Conservation (phyloP, 2,329 filamentous ascomycete species). For the Penicillium sp. region DNA sequence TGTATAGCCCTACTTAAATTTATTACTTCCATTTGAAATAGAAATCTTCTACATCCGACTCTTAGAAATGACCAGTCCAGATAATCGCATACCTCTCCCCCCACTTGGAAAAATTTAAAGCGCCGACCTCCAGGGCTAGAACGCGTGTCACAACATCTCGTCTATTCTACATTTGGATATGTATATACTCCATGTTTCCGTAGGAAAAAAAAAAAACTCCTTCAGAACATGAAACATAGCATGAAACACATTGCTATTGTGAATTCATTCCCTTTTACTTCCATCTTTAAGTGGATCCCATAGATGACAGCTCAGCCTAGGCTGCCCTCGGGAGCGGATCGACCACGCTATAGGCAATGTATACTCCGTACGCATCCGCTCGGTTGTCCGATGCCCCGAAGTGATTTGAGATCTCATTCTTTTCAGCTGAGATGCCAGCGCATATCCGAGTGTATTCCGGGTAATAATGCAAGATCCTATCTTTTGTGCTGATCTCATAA, state of each 20-base stretch:
- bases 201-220: too few species aligned
- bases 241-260: background rate
- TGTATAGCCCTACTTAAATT: too few species aligned
- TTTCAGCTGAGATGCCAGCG: constrained; percentile 2
- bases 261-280: background rate
- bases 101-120: background rate
- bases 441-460: background rate
- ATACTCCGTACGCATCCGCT: constrained; percentile 1
- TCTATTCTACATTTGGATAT: too few species aligned
- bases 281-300: constrained; percentile 4
- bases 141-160: background rate
- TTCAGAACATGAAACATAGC: background rate
- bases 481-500: background rate
- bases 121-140: background rate
- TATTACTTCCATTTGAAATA: constrained; percentile 1
- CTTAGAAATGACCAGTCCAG: constrained; percentile 6
- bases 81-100: constrained; percentile 1
- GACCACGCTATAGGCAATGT: constrained; percentile 1
- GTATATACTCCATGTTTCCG: background rate
- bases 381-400: background rate
- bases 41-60: background rate
- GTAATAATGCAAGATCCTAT: background rate
- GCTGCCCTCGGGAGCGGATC: background rate
- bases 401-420: background rate
- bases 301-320: constrained; percentile 1